phyloP scores from a whole-genome alignment of 1,284 basidiomycete genomes.

The Heimioporus punctisporus region DNA sequence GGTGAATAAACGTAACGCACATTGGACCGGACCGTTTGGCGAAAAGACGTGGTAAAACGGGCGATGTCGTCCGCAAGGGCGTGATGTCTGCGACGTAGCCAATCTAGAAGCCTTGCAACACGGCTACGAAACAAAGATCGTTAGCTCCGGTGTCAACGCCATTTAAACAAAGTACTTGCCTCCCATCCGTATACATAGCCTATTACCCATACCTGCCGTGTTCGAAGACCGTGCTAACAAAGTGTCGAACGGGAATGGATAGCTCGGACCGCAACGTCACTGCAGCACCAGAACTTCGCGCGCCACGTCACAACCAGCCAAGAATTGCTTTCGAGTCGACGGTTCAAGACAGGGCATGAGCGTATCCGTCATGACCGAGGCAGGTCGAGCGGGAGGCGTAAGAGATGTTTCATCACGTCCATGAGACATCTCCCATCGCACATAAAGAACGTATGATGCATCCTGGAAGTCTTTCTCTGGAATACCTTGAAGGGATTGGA shows the following conservation, averaged over 20 bases:
- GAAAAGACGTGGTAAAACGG: conserved; percentile 63
- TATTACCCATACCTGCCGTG: conserved; percentile 45
- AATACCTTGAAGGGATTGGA: conserved; percentile 14
- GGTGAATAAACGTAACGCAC: too few relatives aligned
- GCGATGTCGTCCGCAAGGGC: conserved; percentile 46
- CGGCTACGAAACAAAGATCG: too few relatives aligned
- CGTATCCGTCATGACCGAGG: conserved; percentile 30
- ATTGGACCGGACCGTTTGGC: too few relatives aligned
- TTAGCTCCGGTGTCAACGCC: too few relatives aligned
- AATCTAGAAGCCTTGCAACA: too few relatives aligned
- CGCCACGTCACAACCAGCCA: conserved; percentile 24
- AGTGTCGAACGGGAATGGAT: conserved; percentile 37
- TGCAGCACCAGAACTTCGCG: conserved; percentile 33
- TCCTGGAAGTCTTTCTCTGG: conserved; percentile 31
- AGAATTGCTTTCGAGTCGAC: conserved; percentile 20
- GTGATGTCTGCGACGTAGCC: too few relatives aligned
- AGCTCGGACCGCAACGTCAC: conserved; percentile 29
- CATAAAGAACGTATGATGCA: conserved; percentile 36
- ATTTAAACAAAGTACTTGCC: conserved; percentile 36
- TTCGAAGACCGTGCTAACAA: conserved; percentile 54
- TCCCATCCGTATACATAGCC: conserved; percentile 59
- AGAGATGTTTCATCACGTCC: conserved; percentile 13
- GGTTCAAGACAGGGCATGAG: conserved; percentile 26
- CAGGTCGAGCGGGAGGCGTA: conserved; percentile 33
- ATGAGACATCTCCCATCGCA: conserved; percentile 13